These are phyloP conservation scores for Warburgia ugandensis DNA, from an alignment of 164 flowering plant genomes.

Conservation along the genomic window DNA sequence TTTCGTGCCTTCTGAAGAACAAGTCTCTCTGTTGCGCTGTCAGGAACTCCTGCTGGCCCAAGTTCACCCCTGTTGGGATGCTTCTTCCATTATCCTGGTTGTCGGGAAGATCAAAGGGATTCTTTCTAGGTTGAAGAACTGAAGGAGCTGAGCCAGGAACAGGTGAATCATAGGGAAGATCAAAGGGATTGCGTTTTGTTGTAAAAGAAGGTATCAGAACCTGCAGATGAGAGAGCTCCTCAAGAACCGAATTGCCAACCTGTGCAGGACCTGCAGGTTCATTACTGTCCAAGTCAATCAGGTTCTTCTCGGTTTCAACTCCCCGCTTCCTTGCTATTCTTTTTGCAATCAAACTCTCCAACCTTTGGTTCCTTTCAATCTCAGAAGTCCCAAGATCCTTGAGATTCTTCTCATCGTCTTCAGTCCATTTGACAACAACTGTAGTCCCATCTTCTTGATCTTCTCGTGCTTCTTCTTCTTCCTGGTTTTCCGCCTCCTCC, in stretches of 20 bases:
- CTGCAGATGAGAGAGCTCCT: conserved; percentile 14
- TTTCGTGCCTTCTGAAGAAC: conserved; percentile 64
- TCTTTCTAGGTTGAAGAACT: conserved; percentile 44
- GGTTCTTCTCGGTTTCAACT: conserved; percentile 55
- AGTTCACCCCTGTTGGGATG: conserved; percentile 45
- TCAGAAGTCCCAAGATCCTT: conserved; percentile 78
- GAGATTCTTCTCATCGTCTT: conserved; percentile 84
- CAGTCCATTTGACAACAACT: conserved; percentile 78
- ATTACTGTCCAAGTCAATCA: conserved; percentile 66
- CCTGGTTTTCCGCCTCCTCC: conserved; percentile 37
- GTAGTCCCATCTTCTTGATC: conserved; percentile 41
- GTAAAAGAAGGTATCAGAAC: conserved; percentile 53
- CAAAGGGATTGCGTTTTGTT: conserved; percentile 68
- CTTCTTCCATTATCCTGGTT: conserved; percentile 71
- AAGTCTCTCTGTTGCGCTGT: conserved; percentile 42
- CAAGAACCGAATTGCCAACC: neutral
- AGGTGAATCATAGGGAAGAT: conserved; percentile 53
- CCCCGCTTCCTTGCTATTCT: conserved; percentile 52
- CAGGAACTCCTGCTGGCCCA: conserved; percentile 47
- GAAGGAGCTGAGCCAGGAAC: conserved; percentile 95
- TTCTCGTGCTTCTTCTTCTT: conserved; percentile 31
- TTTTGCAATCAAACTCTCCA: conserved; percentile 82
- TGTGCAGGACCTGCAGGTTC: conserved; percentile 48
- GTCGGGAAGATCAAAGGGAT: conserved; percentile 89
- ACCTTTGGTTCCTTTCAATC: conserved; percentile 68